Conservation (phyloP, 345 rosid species). For the Brassica nigra region DNA sequence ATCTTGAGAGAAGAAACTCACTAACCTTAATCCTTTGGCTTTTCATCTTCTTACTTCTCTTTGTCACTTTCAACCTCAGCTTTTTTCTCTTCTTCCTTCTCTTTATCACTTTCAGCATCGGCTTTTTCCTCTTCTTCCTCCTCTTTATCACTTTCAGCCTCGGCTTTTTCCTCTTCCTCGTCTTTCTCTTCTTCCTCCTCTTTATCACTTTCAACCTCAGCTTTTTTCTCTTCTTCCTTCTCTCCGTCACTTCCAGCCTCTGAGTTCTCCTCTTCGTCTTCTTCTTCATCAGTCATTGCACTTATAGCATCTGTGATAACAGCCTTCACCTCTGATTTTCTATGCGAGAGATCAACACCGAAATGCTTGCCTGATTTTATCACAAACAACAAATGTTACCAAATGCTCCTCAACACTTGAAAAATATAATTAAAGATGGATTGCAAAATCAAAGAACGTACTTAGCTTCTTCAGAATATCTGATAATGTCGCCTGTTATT, state of each 20-base stretch:
- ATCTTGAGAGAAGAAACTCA: not conserved
- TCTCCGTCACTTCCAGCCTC: slow-evolving; percentile 50
- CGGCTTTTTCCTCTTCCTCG: not conserved
- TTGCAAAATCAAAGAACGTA: slow-evolving; percentile 37
- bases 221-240: slow-evolving; percentile 38
- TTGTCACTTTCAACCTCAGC: not conserved
- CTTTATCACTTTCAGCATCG: not conserved
- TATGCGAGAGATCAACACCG: slow-evolving; percentile 64
- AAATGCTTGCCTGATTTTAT: slow-evolving; percentile 66
- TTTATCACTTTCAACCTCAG: slow-evolving; percentile 20
- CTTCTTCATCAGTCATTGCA: slow-evolving; percentile 82
- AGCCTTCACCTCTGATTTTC: slow-evolving; percentile 91
- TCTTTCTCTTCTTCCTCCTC: not conserved
- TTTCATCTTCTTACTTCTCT: slow-evolving; percentile 40
- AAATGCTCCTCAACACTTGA: not conserved
- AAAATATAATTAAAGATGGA: not conserved
- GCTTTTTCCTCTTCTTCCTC: not conserved
- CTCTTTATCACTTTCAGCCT: not conserved
- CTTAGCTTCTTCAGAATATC: slow-evolving; percentile 88
- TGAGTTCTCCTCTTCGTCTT: slow-evolving; percentile 53
- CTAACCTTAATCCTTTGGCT: slow-evolving; percentile 40
- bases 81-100: not conserved
- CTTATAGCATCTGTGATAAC: slow-evolving; percentile 88
- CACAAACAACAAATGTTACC: slow-evolving; percentile 21
- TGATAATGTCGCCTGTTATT: slow-evolving; percentile 81